Conservation (phyloP, 1,284 basidiomycete species). For the Heterobasidion annosum region DNA sequence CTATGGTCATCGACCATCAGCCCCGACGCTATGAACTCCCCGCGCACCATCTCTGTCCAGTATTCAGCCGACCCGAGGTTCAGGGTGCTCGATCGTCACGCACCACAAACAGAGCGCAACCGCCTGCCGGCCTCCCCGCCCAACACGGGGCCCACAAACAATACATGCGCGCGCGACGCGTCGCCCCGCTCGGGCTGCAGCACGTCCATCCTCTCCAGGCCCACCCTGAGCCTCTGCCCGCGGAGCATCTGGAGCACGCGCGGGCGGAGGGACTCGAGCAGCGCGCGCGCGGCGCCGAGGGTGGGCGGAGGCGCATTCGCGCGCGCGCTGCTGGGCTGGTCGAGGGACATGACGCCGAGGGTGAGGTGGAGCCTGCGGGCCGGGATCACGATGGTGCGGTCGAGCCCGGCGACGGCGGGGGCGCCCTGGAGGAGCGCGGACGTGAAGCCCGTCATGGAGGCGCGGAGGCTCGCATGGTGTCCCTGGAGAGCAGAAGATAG, state of each 20-base stretch:
- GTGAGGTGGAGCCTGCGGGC: constrained; percentile 61
- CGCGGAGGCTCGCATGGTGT: constrained; percentile 35
- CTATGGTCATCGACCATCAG: constrained; percentile 33
- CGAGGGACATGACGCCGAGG: constrained; percentile 59
- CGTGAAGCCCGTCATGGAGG: constrained; percentile 35
- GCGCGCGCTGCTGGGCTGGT: background rate
- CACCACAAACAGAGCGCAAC: constrained; percentile 33
- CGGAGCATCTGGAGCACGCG: constrained; percentile 5
- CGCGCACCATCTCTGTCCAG: constrained; percentile 31
- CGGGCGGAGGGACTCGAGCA: constrained; percentile 6
- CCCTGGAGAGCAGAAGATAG: constrained; percentile 17
- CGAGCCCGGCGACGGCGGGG: constrained; percentile 43
- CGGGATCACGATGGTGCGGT: constrained; percentile 47
- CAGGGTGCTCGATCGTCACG: constrained; percentile 8
- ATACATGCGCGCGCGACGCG: constrained; percentile 39
- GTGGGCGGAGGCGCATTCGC: background rate
- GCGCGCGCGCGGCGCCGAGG: background rate
- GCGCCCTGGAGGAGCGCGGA: constrained; percentile 24
- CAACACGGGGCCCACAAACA: constrained; percentile 42
- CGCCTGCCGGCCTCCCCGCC: constrained; percentile 16
- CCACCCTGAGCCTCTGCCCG: constrained; percentile 24
- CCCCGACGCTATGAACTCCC: constrained; percentile 38
- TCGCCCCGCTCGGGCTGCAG: constrained; percentile 35
- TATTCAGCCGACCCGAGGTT: background rate
- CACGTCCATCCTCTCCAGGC: constrained; percentile 40